Base-by-base conservation (phyloP, 2,329 filamentous ascomycete genomes). In the Penicillium corylophilum region DNA sequence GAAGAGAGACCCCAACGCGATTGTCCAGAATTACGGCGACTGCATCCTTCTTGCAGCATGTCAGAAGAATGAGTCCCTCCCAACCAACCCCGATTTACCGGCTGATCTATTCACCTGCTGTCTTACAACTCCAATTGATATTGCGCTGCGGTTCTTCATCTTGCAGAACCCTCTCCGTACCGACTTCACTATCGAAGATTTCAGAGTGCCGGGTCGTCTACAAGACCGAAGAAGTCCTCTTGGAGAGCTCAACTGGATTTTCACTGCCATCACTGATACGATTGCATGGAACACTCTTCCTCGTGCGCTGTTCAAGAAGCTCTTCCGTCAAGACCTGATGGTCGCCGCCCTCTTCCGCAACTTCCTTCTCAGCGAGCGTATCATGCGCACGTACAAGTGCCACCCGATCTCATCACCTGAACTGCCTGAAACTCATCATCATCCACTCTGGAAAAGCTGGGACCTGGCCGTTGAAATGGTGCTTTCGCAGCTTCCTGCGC, bases 231-330 rank as follows among this genome's bases (percentile, higher is more conserved):
- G 94, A 66, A 97, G 94, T 44, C 94, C 94, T 8, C 81, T 99
- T 29, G 94, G 94, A 56, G 94, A 99, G 74, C 79, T 99, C 13
- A 99, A 99, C 67, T 99, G 94, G 94, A 99, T 99, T 31, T 97
- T 99, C 68, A 99, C 94, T 0, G 94, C 94, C 48, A 97, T 99
- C 59, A 99, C 94, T 0, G 94, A 99, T 69, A 97, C 93, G 1
- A 99, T 99, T 64, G 94, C 94, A 0, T 99, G 94, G 94, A 97
- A 95, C 28, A 95, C 90, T 5, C 77, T 99, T 4, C 90, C 92
- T 3, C 87, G 93, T 41, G 84, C 91, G 18, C 77, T 96, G 10
- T 99, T 99, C 74, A 92, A 95, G 72, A 96, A 96, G 71, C 89
- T 97, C 54, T 99, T 99, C 72, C 80, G 94, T 38, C 94, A 99